phyloP scores from a whole-genome alignment of 2,329 filamentous ascomycete species.

The Orbilia blumenaviensis region DNA sequence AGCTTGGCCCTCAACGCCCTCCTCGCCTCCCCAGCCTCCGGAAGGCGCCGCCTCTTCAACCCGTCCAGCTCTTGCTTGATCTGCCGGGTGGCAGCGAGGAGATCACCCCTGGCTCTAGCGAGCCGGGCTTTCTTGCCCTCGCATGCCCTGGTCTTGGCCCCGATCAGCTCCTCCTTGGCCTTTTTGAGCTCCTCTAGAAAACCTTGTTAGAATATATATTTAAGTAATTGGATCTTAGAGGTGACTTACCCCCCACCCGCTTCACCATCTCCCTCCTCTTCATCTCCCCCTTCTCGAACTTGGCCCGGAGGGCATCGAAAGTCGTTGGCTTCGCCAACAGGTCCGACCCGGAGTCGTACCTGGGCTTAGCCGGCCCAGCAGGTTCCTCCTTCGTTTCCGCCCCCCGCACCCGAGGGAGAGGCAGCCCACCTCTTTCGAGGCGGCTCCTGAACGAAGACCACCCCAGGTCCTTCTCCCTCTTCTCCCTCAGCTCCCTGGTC shows the following conservation, averaged over 20 bases:
- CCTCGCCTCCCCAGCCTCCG: background rate
- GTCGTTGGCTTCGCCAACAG: background rate
- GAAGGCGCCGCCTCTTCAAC: background rate
- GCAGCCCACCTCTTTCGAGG: slow-evolving; percentile 4
- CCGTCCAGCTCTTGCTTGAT: slow-evolving; percentile 6
- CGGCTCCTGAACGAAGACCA: slow-evolving; percentile 26
- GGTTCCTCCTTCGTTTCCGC: background rate
- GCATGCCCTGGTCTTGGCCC: background rate
- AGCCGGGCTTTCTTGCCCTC: slow-evolving; percentile 14
- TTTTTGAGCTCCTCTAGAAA: background rate
- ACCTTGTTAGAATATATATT: background rate
- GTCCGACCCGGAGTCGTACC: slow-evolving; percentile 1
- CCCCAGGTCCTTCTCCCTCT: background rate
- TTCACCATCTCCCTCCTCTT: slow-evolving; percentile 23
- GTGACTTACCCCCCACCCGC: slow-evolving; percentile 1
- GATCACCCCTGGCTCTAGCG: background rate
- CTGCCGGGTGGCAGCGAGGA: background rate
- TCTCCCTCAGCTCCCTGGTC: background rate
- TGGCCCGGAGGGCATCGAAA: background rate
- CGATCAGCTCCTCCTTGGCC: background rate
- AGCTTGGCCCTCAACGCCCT: background rate
- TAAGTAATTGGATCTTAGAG: background rate
- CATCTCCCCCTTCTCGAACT: background rate
- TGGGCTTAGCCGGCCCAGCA: slow-evolving; percentile 1
- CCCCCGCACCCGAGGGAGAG: too few species aligned